Evolutionary conservation across 139 green algal genomes (phyloP).

Genomic region (Gonium pectorale): DNA sequence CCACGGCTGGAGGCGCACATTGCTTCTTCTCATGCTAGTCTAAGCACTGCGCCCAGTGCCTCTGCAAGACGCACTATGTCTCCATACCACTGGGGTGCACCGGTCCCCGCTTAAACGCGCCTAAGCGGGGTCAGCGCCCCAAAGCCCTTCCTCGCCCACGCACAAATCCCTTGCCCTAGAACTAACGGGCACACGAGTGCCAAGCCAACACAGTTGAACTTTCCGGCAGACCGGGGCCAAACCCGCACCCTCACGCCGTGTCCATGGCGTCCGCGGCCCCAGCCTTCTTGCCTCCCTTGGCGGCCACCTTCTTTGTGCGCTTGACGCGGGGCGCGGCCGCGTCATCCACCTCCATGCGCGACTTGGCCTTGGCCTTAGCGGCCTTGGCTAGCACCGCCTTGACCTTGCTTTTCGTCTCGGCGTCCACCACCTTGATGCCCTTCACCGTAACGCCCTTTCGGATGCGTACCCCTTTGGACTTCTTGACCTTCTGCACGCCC

Average conservation of each 20-base stretch:
- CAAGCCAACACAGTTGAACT: background rate
- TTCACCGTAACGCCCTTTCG: slow-evolving; percentile 34
- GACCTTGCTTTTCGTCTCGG: slow-evolving; percentile 26
- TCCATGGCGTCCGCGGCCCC: slow-evolving; percentile 1
- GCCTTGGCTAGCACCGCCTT: slow-evolving; percentile 8
- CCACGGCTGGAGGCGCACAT: too few relatives aligned
- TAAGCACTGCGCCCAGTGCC: too few relatives aligned
- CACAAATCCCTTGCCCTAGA: background rate
- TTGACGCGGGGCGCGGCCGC: slow-evolving; percentile 2
- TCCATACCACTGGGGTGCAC: too few relatives aligned
- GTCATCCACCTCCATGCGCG: slow-evolving; percentile 36
- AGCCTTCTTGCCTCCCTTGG: background rate
- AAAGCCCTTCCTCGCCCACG: background rate
- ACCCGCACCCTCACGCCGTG: background rate
- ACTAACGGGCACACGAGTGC: background rate
- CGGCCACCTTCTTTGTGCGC: background rate
- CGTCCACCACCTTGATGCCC: slow-evolving; percentile 38
- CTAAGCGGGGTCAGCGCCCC: too few relatives aligned
- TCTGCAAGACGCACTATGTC: too few relatives aligned
- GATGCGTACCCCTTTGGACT: slow-evolving; percentile 21
- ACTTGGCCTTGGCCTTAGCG: background rate
- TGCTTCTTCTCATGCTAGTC: too few relatives aligned
- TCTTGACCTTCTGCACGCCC: slow-evolving; percentile 30
- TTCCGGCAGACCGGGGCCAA: background rate
- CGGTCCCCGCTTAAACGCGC: too few relatives aligned